These are phyloP conservation scores for Pseudogymnoascus sp. DNA, from an alignment of 2,329 filamentous ascomycete genomes.

Conservation along the genomic window DNA sequence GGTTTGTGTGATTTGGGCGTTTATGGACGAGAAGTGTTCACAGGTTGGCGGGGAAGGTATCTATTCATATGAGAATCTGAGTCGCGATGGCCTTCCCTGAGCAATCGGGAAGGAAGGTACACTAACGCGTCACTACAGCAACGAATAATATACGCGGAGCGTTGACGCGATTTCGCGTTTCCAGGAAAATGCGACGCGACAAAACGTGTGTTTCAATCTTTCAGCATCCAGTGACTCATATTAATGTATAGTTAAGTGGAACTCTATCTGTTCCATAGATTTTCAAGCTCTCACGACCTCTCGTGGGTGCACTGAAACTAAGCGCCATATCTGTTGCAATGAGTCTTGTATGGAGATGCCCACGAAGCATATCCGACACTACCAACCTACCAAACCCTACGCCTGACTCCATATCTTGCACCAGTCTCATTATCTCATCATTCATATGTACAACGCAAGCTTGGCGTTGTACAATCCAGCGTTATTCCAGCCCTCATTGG, in stretches of 20 bases:
- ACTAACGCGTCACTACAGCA: constrained; percentile 4
- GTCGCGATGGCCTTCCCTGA: neutral
- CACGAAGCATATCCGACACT: neutral
- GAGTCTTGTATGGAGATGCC: neutral
- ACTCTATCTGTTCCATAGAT: constrained; percentile 1
- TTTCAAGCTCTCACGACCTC: neutral
- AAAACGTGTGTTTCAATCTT: constrained; percentile 3
- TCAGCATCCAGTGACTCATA: constrained; percentile 2
- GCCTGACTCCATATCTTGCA: neutral
- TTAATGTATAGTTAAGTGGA: neutral
- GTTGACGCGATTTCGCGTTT: constrained; percentile 1
- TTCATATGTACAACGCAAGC: neutral
- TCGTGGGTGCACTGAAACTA: constrained; percentile 1
- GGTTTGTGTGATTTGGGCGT: neutral
- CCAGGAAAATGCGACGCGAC: neutral
- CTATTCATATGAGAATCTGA: constrained; percentile 5
- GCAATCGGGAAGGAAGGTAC: neutral
- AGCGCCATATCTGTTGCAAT: neutral
- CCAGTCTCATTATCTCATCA: neutral
- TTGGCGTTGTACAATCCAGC: neutral
- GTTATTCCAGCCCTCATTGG: constrained; percentile 1
- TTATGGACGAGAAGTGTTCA: neutral
- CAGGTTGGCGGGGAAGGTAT: neutral
- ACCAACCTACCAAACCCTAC: constrained; percentile 6
- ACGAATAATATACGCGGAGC: constrained; percentile 7